Conservation (phyloP, 441 rosid species). For the Croton laevigatus region DNA sequence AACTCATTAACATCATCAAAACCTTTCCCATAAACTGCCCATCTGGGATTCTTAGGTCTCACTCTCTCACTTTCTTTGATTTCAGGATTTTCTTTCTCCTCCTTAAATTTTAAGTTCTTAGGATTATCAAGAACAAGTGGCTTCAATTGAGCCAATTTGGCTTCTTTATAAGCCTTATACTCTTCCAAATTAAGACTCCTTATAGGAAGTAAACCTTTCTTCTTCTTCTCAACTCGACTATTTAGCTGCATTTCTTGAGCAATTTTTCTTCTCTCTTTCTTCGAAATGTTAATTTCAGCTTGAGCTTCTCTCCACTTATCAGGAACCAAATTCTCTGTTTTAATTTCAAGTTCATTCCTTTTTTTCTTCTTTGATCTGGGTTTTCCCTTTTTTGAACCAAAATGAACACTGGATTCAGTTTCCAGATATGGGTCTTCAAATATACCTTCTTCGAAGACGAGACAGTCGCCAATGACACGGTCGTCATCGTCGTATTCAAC, state of each 20-base stretch:
- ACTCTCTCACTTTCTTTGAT: slow-evolving; percentile 39
- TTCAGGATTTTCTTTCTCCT: slow-evolving; percentile 22
- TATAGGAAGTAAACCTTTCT: slow-evolving; percentile 51
- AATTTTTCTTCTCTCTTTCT: slow-evolving; percentile 77
- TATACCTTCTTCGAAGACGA: slow-evolving; percentile 81
- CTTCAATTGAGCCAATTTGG: slow-evolving; percentile 57
- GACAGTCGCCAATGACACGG: slow-evolving; percentile 71
- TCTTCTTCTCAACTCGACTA: slow-evolving; percentile 67
- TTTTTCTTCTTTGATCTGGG: slow-evolving; percentile 26
- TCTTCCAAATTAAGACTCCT: slow-evolving; percentile 61
- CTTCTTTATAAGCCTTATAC: slow-evolving; percentile 53
- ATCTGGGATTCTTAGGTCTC: slow-evolving; percentile 71
- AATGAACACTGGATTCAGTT: slow-evolving; percentile 13
- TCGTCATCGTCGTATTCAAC: slow-evolving; percentile 46
- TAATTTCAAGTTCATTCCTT: slow-evolving; percentile 29
- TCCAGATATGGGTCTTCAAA: slow-evolving; percentile 74
- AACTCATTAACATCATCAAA: slow-evolving; percentile 70
- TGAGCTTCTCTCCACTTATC: slow-evolving; percentile 74
- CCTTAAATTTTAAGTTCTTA: slow-evolving; percentile 24
- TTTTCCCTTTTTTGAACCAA: slow-evolving; percentile 8
- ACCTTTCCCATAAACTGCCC: slow-evolving; percentile 91
- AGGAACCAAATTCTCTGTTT: slow-evolving; percentile 72
- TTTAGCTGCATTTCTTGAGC: slow-evolving; percentile 76
- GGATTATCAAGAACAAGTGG: slow-evolving; percentile 66
- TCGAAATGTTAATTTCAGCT: slow-evolving; percentile 74